Evolutionary conservation across 116 monocot genomes (phyloP), one percentile per base, ranked within the genome.

Genomic region (Cymodocea nodosa): DNA sequence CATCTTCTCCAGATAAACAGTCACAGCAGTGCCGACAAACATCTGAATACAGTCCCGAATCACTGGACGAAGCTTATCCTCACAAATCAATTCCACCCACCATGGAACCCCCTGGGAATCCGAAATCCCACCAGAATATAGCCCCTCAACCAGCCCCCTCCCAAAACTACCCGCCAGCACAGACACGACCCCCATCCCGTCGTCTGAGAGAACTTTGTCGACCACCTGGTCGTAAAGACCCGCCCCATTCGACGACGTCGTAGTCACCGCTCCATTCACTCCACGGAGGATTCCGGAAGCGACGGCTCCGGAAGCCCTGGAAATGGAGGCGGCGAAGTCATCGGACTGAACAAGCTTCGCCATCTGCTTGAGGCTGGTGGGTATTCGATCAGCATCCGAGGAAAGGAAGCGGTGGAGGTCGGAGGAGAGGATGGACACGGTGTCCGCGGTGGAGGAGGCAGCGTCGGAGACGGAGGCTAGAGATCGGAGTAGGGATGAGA

Each of bases 1-100:
- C 2, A 79, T 91, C 79, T 90, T 91, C 35, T 91, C 84, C 18
- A 91, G 78, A 68, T 78, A 91, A 15, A 86, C 84, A 5, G 66
- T 55, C 13, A 91, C 84, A 6, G 84, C 79, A 0, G 86, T 82
- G 68, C 82, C 66, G 23, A 86, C 84, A 49, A 90, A 86, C 2
- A 59, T 12, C 68, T 63, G 58, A 37, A 91, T 65, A 9, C 68
- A 71, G 11, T 76, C 70, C 15, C 65, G 81, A 18, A 86, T 75
- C 23, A 82, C 4, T 22, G 75, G 63, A 66, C 72, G 63, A 22
- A 68, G 67, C 66, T 65, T 62, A 34, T 79, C 84, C 16, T 54
- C 48, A 50, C 70, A 68, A 0, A 79, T 63, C 59, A 86, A 11
- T 4, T 79, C 50, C 50, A 83, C 55, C 89, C 89, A 90, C 57